Evolutionary conservation across 2,329 filamentous ascomycete genomes (phyloP).

Genomic region (Arthroderma sp.): DNA sequence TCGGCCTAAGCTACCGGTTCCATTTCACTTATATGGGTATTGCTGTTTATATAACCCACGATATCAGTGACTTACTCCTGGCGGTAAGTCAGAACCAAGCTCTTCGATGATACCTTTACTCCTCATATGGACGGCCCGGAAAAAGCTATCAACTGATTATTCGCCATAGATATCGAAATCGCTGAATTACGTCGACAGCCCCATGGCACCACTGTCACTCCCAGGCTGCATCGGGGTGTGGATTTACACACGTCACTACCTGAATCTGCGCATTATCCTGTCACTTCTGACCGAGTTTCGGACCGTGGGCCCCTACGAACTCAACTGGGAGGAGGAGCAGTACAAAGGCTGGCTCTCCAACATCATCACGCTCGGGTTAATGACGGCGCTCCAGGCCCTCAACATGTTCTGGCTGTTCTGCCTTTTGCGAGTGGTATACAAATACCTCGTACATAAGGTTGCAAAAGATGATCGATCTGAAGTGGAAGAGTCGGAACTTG

Average conservation of each 20-base stretch:
- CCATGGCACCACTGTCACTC: constrained; percentile 76
- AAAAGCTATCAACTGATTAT: neutral
- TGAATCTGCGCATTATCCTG: constrained; percentile 39
- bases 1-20: constrained; percentile 80
- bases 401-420: constrained; percentile 39
- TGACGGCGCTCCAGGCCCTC: constrained; percentile 35
- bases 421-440: constrained; percentile 34
- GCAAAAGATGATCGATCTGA: constrained; percentile 35
- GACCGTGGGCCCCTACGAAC: constrained; percentile 36
- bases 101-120: neutral
- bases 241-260: constrained; percentile 78
- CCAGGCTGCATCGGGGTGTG: constrained; percentile 67
- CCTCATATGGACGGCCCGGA: neutral
- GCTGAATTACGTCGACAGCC: constrained; percentile 76
- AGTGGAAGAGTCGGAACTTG: constrained; percentile 31
- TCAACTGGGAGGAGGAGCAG: constrained; percentile 39
- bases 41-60: constrained; percentile 86
- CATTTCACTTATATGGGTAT: constrained; percentile 94
- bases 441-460: constrained; percentile 31
- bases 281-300: constrained; percentile 36
- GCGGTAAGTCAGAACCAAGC: constrained; percentile 48
- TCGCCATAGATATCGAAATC: constrained; percentile 66
- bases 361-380: constrained; percentile 34
- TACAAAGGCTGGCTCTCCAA: constrained; percentile 40
- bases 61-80: constrained; percentile 91